Percentiles rank a stretch among this genome's conserved stretches.
phyloP scores from a whole-genome alignment of 2,329 filamentous ascomycete genomes.

The Furcasterigmium furcatum region DNA sequence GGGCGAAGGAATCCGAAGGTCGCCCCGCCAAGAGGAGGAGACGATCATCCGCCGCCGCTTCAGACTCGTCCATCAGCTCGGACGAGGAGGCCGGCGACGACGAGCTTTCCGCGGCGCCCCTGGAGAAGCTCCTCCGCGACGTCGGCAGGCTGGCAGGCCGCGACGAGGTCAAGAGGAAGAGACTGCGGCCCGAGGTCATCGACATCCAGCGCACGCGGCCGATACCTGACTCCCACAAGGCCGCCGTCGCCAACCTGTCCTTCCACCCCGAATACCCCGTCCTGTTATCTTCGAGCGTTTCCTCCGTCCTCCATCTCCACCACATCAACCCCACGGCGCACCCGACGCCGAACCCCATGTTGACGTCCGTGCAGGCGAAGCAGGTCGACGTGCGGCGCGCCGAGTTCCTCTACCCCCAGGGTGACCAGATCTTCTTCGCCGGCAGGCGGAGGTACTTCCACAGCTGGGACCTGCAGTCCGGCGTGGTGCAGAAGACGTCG shows the following conservation, averaged over 20 bases:
- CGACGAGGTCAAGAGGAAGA: conserved; percentile 51
- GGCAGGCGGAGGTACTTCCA: conserved; percentile 91
- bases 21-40: conserved; percentile 48
- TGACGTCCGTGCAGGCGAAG: conserved; percentile 86
- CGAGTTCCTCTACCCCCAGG: conserved; percentile 69
- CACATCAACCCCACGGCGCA: conserved; percentile 76
- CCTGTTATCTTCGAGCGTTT: conserved; percentile 82
- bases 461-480: conserved; percentile 83
- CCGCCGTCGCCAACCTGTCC: conserved; percentile 75
- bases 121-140: conserved; percentile 77
- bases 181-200: conserved; percentile 80
- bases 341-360: conserved; percentile 78
- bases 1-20: conserved; percentile 51
- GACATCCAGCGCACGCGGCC: conserved; percentile 89
- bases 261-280: conserved; percentile 91
- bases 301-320: conserved; percentile 83
- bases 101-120: conserved; percentile 67
- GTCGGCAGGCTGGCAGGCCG: conserved; percentile 61
- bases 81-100: conserved; percentile 47
- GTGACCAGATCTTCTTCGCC: conserved; percentile 81
- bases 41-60: conserved; percentile 45
- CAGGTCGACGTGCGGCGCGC: conserved; percentile 82
- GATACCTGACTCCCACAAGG: conserved; percentile 74
- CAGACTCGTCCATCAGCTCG: conserved; percentile 33
- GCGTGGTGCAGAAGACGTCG: conserved; percentile 77